Evolutionary conservation across 164 flowering plant species (phyloP).

Genomic region (Malania oleifera): DNA sequence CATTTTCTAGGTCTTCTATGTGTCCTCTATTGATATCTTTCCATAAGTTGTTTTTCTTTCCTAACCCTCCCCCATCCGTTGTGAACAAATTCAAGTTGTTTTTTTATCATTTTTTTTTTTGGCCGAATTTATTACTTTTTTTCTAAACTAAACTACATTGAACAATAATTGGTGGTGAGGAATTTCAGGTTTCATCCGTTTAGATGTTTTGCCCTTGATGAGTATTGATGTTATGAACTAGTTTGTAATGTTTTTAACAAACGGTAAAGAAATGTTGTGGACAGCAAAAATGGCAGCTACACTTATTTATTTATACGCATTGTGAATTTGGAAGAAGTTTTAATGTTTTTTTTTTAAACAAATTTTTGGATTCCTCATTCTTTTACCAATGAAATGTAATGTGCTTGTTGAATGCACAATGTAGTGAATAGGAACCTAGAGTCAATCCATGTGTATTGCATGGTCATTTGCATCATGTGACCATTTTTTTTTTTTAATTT

Average conservation of each 20-base stretch:
- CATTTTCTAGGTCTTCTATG: constrained; percentile 59
- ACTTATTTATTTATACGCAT: background rate
- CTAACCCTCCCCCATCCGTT: background rate
- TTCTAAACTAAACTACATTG: no score
- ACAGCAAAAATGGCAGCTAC: constrained; percentile 4
- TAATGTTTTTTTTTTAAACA: no score
- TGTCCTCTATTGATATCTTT: background rate
- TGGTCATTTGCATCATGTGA: background rate
- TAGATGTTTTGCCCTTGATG: background rate
- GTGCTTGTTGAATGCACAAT: no score
- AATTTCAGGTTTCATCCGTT: background rate
- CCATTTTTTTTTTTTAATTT: no score
- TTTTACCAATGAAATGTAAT: background rate
- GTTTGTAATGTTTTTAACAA: background rate
- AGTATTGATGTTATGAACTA: background rate
- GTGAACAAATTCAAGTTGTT: background rate
- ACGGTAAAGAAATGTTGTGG: constrained; percentile 3
- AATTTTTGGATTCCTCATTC: no score
- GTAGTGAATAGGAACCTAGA: background rate
- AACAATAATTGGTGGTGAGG: no score
- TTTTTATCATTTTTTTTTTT: background rate
- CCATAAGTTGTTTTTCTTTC: background rate
- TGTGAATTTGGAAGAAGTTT: constrained; percentile 7
- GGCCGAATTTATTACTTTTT: background rate
- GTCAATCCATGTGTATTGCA: background rate